Percentiles rank a stretch among this genome's conserved stretches.
Evolutionary conservation across 768 basidiomycete species (phyloP).

Genomic region (Pleurotus tuoliensis): DNA sequence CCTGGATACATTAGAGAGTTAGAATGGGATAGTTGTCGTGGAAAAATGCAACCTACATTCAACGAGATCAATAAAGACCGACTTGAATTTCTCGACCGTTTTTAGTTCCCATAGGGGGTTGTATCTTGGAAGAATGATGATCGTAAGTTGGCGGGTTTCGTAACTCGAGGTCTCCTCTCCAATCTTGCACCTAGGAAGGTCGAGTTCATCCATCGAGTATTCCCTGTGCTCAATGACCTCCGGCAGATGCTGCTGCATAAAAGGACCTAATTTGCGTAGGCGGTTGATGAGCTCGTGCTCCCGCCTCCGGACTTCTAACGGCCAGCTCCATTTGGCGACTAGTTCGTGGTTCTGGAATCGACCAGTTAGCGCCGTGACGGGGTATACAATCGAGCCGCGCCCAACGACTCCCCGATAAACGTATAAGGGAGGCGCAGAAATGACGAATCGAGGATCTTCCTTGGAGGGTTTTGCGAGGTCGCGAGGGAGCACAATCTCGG

Average conservation of each 20-base stretch:
- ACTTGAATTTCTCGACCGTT: background rate
- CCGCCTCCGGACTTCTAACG: background rate
- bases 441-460: background rate
- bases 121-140: background rate
- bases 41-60: background rate
- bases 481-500: background rate
- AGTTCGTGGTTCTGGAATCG: background rate
- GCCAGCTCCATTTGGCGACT: background rate
- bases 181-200: background rate
- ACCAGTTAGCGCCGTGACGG: background rate
- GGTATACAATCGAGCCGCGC: background rate
- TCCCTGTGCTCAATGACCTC: background rate
- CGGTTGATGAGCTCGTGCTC: background rate
- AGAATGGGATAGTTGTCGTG: background rate
- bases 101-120: background rate
- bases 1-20: constrained; percentile 9
- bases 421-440: background rate
- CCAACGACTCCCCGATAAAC: background rate
- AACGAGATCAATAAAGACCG: background rate
- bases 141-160: background rate
- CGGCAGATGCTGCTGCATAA: background rate
- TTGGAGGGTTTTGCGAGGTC: background rate
- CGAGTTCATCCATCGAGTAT: background rate
- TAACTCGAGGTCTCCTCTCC: background rate
- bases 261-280: background rate